Base-by-base conservation (phyloP, 345 rosid species). In the Heritiera littoralis region DNA sequence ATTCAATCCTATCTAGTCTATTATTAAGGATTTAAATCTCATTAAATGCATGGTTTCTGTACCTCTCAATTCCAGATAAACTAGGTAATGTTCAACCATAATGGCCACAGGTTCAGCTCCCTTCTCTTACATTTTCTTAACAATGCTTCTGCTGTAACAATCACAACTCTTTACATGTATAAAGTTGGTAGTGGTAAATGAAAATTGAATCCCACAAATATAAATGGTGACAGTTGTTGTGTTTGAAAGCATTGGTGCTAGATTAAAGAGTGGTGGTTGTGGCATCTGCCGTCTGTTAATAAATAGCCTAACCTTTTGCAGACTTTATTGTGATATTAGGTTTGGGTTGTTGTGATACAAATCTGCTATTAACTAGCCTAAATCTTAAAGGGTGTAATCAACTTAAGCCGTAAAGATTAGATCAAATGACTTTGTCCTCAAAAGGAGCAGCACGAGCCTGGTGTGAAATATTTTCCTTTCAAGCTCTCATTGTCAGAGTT, bases 291-390 rank as follows among this genome's bases (percentile, higher is more conserved):
- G 3, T 35, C 38, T 35, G 38, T 70, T 28, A 28, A 14, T 6
- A 28, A 43, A 7, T 18, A 70, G 13, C 43, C 56, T 28, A 28
- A 28, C 59, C 55, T 11, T 70, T 70, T 70, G 38, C 41, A 6
- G 17, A 28, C 74, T 70, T 70, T 70, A 48, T 23, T 70, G 58
- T 48, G 41, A 70, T 28, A 58, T 48, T 70, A 70, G 74, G 74
- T 70, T 70, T 70, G 41, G 72, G 58, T 28, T 2, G 58, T 7
- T 70, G 74, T 43, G 8, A 18, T 7, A 2, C 4, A 9, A 56
- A 7, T 56, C 1, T 56, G 9, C n/a, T 18, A n/a, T 18, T 56
- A 18, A 54, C n/a, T 54, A 54, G 7, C 58, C n/a, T 54, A 15
- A 49, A 49, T 15, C 54, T 49, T 35, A 11, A 49, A 2, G 54